phyloP scores from a whole-genome alignment of 2,329 filamentous ascomycete species.

The Magnaporthiopsis rhizophila region DNA sequence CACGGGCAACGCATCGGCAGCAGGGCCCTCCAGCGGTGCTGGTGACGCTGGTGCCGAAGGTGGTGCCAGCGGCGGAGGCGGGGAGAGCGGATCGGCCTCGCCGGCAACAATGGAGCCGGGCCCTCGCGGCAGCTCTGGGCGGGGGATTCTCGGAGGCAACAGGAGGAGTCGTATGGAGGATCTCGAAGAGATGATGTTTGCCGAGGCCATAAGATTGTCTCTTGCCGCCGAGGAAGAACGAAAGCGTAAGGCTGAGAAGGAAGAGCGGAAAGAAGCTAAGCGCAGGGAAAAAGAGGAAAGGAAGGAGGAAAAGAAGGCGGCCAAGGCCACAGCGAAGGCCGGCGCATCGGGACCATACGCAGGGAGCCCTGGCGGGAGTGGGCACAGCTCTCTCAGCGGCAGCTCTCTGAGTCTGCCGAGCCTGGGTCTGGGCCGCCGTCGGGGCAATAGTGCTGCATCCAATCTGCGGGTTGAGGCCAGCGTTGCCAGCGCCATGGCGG shows the following conservation, averaged over 20 bases:
- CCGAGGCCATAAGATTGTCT: slow-evolving; percentile 87
- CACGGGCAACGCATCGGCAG: slow-evolving; percentile 30
- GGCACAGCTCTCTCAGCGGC: slow-evolving; percentile 45
- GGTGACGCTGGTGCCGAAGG: slow-evolving; percentile 19
- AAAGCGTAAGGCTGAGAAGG: slow-evolving; percentile 77
- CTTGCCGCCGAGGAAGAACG: slow-evolving; percentile 90
- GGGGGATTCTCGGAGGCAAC: slow-evolving; percentile 16
- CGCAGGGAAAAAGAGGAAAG: slow-evolving; percentile 77
- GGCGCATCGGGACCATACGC: slow-evolving; percentile 36
- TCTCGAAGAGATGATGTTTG: slow-evolving; percentile 96
- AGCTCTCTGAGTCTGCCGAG: slow-evolving; percentile 58
- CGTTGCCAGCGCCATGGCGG: slow-evolving; percentile 33
- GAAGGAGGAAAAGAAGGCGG: slow-evolving; percentile 73
- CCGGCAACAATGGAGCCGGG: slow-evolving; percentile 23
- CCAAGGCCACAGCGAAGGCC: slow-evolving; percentile 49
- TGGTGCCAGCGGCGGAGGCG: slow-evolving; percentile 19
- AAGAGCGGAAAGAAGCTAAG: slow-evolving; percentile 73
- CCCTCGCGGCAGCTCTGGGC: slow-evolving; percentile 21
- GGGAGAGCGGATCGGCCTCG: slow-evolving; percentile 15
- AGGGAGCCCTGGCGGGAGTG: slow-evolving; percentile 21
- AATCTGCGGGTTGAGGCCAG: slow-evolving; percentile 51
- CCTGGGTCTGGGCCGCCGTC: slow-evolving; percentile 48
- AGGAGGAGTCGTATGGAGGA: slow-evolving; percentile 63
- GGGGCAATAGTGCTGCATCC: slow-evolving; percentile 52
- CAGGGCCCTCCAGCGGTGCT: slow-evolving; percentile 20